A percentile compares a stretch with the other conserved stretches of the same genome.
These are phyloP conservation scores for Saccharomycopsis sp. DNA, from an alignment of 805 yeast genomes.

Conservation along the genomic window DNA sequence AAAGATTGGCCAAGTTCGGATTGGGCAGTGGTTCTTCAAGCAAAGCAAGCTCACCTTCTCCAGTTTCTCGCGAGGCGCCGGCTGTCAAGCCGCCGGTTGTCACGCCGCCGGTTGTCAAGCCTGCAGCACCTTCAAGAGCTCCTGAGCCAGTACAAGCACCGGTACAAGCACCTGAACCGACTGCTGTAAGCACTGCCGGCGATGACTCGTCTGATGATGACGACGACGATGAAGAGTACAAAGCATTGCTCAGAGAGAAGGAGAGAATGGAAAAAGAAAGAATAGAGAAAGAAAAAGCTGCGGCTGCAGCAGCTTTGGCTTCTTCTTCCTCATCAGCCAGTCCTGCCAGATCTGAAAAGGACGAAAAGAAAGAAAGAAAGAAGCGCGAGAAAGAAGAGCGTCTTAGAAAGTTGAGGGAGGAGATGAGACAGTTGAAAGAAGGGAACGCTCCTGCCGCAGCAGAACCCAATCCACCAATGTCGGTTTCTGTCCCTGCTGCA, in stretches of 20 bases:
- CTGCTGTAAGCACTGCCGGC: conserved; percentile 8
- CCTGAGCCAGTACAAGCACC: conserved; percentile 16
- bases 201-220: conserved; percentile 19
- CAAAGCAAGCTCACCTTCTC: conserved; percentile 17
- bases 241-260: conserved; percentile 37
- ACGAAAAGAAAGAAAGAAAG: conserved; percentile 17
- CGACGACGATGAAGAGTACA: conserved; percentile 34
- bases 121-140: conserved; percentile 18
- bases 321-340: no score
- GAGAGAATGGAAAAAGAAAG: conserved; percentile 26
- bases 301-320: conserved; percentile 5
- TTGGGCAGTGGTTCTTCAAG: conserved; percentile 36
- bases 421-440: conserved; percentile 17
- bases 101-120: conserved; percentile 1
- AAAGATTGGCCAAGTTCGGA: conserved; percentile 74
- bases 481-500: conserved; percentile 5
- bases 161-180: conserved; percentile 3
- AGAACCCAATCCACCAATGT: neutral
- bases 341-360: conserved; percentile 10
- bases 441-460: neutral
- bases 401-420: conserved; percentile 18
- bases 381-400: conserved; percentile 19
- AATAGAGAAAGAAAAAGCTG: conserved; percentile 28
- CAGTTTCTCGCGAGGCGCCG: neutral
- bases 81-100: neutral